A percentile compares a stretch with the other conserved stretches of the same genome.
These are phyloP conservation scores for Eudorina sp. DNA, from an alignment of 139 green algal species.

Conservation along the genomic window DNA sequence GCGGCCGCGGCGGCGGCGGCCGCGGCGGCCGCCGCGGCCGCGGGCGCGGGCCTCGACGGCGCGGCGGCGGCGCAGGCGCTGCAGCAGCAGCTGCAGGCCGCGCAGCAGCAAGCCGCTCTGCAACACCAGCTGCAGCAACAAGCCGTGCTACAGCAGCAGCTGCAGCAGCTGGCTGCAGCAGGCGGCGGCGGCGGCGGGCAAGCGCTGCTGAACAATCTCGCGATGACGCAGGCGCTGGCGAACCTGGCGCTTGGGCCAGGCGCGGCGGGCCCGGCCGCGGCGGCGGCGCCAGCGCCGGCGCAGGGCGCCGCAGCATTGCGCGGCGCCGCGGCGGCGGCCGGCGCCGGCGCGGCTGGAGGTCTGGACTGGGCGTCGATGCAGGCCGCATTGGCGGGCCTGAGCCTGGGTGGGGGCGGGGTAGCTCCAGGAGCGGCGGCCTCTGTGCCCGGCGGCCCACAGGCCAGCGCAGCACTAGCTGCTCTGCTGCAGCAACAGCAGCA, in stretches of 20 bases:
- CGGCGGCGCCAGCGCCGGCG: neutral
- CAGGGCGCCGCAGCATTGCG: neutral
- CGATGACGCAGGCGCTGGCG: conserved; percentile 53
- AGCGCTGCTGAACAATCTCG: conserved; percentile 52
- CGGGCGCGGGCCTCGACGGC: neutral
- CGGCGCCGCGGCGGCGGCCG: neutral
- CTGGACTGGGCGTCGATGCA: conserved; percentile 19
- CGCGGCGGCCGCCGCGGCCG: neutral
- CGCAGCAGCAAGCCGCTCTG: conserved; percentile 23
- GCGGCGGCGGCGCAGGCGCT: conserved; percentile 13
- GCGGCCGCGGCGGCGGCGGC: neutral
- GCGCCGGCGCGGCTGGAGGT: neutral
- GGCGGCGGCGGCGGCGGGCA: conserved; percentile 9
- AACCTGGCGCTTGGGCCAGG: neutral
- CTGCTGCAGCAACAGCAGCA: conserved; percentile 34
- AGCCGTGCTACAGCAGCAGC: conserved; percentile 25
- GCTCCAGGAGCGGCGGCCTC: neutral
- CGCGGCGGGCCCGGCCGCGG: neutral
- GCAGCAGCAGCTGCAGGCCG: conserved; percentile 11
- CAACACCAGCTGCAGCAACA: conserved; percentile 51
- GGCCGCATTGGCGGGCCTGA: neutral
- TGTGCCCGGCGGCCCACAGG: neutral
- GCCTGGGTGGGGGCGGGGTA: neutral
- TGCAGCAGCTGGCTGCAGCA: conserved; percentile 27
- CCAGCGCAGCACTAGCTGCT: neutral